Conservation (phyloP, 176 grass and related monocot species). For the Avena eriantha region DNA sequence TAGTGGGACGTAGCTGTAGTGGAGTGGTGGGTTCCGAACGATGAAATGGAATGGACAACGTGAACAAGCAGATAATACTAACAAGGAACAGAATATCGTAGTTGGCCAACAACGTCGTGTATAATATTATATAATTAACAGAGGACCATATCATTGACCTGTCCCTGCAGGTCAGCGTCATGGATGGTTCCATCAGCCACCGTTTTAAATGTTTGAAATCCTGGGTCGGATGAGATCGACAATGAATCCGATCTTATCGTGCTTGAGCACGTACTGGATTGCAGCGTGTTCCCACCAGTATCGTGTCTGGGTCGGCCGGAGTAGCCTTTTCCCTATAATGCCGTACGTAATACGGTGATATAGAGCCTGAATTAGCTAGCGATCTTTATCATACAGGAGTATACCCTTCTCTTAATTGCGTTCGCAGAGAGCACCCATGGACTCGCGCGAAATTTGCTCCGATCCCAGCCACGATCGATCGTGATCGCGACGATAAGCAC, state of each 20-base stretch:
- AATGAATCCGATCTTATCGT: constrained; percentile 6
- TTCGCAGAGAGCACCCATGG: background rate
- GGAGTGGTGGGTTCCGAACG: background rate
- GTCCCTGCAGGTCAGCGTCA: background rate
- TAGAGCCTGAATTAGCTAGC: background rate
- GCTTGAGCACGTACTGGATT: background rate
- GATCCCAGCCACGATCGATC: background rate
- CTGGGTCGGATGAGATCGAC: background rate
- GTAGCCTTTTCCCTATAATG: background rate
- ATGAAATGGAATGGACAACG: background rate
- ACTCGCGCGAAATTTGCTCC: background rate
- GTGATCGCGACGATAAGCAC: background rate
- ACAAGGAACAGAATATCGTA: background rate
- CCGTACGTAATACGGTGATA: background rate
- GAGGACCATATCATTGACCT: constrained; percentile 26
- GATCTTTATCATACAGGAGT: background rate
- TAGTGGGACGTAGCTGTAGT: background rate
- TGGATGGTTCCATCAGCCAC: constrained; percentile 10
- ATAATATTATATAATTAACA: no score
- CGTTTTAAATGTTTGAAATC: background rate
- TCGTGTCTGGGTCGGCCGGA: no score
- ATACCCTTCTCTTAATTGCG: no score
- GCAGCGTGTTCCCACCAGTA: background rate
- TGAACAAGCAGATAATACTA: background rate
- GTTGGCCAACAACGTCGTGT: constrained; percentile 32